These are phyloP conservation scores for Sporodiniella umbellata DNA, from an alignment of 371 early-diverging fungal species.

Conservation along the genomic window DNA sequence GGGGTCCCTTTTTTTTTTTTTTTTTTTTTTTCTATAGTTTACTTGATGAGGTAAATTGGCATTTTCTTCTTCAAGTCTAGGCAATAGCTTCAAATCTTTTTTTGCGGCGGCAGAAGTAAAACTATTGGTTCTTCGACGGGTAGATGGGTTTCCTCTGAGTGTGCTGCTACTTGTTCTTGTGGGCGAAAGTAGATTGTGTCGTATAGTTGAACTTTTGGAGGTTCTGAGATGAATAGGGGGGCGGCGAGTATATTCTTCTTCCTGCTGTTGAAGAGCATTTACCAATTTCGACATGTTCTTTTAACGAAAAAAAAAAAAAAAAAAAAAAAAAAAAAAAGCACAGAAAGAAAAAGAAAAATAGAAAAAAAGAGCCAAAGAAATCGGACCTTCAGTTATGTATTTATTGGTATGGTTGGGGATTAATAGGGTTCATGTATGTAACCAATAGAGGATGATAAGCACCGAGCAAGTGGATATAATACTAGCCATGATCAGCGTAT, in stretches of 20 bases:
- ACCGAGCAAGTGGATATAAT: slow-evolving; percentile 59
- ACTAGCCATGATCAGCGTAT: slow-evolving; percentile 62
- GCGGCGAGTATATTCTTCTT: slow-evolving; percentile 17
- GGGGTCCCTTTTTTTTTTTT: neutral
- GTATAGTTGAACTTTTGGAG: slow-evolving; percentile 40
- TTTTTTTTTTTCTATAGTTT: neutral
- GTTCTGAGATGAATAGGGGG: slow-evolving; percentile 24
- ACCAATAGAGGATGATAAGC: slow-evolving; percentile 52
- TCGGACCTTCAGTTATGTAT: neutral
- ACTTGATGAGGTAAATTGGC: slow-evolving; percentile 31
- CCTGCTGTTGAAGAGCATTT: slow-evolving; percentile 32
- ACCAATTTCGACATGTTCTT: slow-evolving; percentile 32
- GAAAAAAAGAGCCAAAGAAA: neutral
- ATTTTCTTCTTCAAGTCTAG: slow-evolving; percentile 38
- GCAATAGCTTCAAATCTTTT: slow-evolving; percentile 35
- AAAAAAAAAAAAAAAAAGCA: slow-evolving; percentile 1
- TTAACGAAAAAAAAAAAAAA: slow-evolving; percentile 2
- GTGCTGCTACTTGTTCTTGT: slow-evolving; percentile 42
- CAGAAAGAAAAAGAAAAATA: neutral
- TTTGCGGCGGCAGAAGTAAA: slow-evolving; percentile 8
- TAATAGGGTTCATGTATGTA: slow-evolving; percentile 37
- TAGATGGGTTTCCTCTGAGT: slow-evolving; percentile 18
- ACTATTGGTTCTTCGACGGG: slow-evolving; percentile 22
- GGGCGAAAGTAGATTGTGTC: slow-evolving; percentile 37
- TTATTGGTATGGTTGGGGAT: no score